These are phyloP conservation scores for Cyberlindnera maritima DNA, from an alignment of 805 yeast species.

Conservation along the genomic window DNA sequence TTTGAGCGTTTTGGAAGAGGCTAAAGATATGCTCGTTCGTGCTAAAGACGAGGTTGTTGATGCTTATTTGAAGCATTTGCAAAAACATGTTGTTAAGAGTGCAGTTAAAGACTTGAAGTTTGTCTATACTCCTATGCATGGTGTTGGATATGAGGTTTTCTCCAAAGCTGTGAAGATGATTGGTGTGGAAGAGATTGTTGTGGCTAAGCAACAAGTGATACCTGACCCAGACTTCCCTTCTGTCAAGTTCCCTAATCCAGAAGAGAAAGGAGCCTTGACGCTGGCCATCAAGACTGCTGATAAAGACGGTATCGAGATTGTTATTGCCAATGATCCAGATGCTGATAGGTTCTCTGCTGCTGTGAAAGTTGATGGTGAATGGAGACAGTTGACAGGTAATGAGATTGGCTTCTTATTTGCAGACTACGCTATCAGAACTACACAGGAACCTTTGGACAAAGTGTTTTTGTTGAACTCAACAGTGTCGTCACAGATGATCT, in stretches of 20 bases:
- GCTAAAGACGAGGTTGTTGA: slow-evolving; percentile 42
- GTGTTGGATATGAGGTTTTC: slow-evolving; percentile 77
- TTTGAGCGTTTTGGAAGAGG: slow-evolving; percentile 35
- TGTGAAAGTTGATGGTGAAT: slow-evolving; percentile 43
- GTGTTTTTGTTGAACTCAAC: slow-evolving; percentile 78
- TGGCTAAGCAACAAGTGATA: slow-evolving; percentile 59
- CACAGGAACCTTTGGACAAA: slow-evolving; percentile 28
- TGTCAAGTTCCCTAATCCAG: slow-evolving; percentile 92
- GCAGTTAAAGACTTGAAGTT: slow-evolving; percentile 38
- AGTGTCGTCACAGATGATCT: slow-evolving; percentile 83
- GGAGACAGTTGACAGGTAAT: slow-evolving; percentile 88
- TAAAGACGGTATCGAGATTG: slow-evolving; percentile 41
- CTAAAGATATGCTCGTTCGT: slow-evolving; percentile 31
- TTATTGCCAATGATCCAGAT: slow-evolving; percentile 93
- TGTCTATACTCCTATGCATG: slow-evolving; percentile 94
- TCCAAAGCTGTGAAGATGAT: slow-evolving; percentile 37
- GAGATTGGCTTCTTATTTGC: slow-evolving; percentile 89
- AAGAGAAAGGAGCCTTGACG: slow-evolving; percentile 87
- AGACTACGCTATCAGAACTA: slow-evolving; percentile 41
- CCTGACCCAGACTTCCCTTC: slow-evolving; percentile 90
- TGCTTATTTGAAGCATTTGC: slow-evolving; percentile 38
- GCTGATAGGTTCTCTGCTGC: slow-evolving; percentile 93
- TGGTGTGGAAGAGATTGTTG: slow-evolving; percentile 30
- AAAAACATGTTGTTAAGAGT: slow-evolving; percentile 32
- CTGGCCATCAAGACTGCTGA: slow-evolving; percentile 67